A percentile compares a stretch with the other conserved stretches of the same genome.
These are phyloP conservation scores for Alternaria viburni DNA, from an alignment of 2,329 filamentous ascomycete genomes.

Conservation along the genomic window DNA sequence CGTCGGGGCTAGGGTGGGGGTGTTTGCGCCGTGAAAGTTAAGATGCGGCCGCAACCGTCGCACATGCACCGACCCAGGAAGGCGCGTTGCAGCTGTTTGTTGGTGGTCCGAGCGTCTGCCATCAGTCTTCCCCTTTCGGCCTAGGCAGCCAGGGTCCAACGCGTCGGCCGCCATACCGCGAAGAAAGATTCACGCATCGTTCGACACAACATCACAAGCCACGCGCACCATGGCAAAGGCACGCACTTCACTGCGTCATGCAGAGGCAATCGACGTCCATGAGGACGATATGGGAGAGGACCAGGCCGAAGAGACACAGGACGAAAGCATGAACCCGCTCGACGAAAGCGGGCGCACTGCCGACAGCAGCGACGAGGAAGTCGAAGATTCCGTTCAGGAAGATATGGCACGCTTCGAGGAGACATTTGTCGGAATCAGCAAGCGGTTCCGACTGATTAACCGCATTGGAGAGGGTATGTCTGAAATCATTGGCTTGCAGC, in stretches of 20 bases:
- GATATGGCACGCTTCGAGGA: slow-evolving; percentile 88
- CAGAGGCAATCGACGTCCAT: slow-evolving; percentile 35
- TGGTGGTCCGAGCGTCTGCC: slow-evolving; percentile 13
- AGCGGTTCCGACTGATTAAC: slow-evolving; percentile 89
- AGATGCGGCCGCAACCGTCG: slow-evolving; percentile 20
- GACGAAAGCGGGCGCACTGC: slow-evolving; percentile 59
- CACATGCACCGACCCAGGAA: slow-evolving; percentile 11
- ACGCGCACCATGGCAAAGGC: slow-evolving; percentile 40
- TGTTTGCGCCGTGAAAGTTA: slow-evolving; percentile 21
- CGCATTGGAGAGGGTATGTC: slow-evolving; percentile 88
- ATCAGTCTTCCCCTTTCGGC: slow-evolving; percentile 22
- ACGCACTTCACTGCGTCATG: slow-evolving; percentile 33
- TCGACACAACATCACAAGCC: slow-evolving; percentile 17
- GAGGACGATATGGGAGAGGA: slow-evolving; percentile 44
- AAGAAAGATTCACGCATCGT: slow-evolving; percentile 5
- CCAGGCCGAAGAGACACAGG: slow-evolving; percentile 50
- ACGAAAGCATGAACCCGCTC: slow-evolving; percentile 57
- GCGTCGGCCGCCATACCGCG: slow-evolving; percentile 16
- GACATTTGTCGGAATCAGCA: slow-evolving; percentile 81
- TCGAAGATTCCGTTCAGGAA: slow-evolving; percentile 73
- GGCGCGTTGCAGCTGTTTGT: slow-evolving; percentile 29
- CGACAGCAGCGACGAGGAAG: slow-evolving; percentile 59
- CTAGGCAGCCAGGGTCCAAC: slow-evolving; percentile 14
- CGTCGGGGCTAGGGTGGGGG: slow-evolving; percentile 13
- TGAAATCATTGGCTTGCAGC: slow-evolving; percentile 26